Percentiles rank a stretch among this genome's conserved stretches.
phyloP scores from a whole-genome alignment of 345 rosid genomes.

The Cardamine resedifolia region DNA sequence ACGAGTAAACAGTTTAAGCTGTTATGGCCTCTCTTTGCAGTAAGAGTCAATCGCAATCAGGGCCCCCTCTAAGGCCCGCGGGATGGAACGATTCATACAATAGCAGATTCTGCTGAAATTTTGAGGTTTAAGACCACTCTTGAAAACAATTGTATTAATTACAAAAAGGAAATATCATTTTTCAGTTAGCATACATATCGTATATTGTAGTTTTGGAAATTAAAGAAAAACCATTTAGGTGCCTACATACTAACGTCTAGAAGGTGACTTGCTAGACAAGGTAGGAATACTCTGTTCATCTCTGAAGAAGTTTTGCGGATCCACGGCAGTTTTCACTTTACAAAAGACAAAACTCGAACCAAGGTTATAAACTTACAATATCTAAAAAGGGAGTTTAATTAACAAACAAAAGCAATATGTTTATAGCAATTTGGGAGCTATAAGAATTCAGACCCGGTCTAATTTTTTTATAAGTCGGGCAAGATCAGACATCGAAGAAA shows the following conservation, averaged over 20 bases:
- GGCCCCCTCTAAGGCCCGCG: too few relatives aligned
- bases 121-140: neutral
- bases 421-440: too few relatives aligned
- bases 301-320: slow-evolving; percentile 54
- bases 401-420: too few relatives aligned
- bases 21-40: too few relatives aligned
- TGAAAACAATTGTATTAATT: slow-evolving; percentile 3
- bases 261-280: slow-evolving; percentile 13
- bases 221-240: neutral
- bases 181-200: neutral
- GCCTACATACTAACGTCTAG: slow-evolving; percentile 6
- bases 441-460: too few relatives aligned
- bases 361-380: too few relatives aligned
- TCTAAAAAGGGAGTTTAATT: too few relatives aligned
- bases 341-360: too few relatives aligned
- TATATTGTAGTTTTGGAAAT: neutral
- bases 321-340: slow-evolving; percentile 51
- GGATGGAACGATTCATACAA: slow-evolving; percentile 18
- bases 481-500: too few relatives aligned
- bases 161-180: neutral
- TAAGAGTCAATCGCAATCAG: too few relatives aligned
- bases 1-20: too few relatives aligned
- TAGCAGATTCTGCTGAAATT: slow-evolving; percentile 1
- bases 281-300: slow-evolving; percentile 60
- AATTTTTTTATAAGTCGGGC: too few relatives aligned